Base-by-base conservation (phyloP, 139 green algal species). In the Astrephomene gubernaculifera region DNA sequence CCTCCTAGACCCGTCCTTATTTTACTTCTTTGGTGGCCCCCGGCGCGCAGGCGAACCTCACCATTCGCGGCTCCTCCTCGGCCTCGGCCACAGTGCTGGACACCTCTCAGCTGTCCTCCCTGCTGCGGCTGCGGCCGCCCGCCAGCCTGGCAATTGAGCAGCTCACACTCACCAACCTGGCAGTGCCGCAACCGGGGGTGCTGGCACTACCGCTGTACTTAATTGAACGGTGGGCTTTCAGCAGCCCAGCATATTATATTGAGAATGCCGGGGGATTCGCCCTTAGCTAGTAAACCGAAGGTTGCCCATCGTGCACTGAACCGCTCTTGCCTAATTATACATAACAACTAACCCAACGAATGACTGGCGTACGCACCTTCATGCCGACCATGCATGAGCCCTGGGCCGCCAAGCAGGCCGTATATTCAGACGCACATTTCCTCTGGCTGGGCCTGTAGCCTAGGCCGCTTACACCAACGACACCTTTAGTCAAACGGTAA, bases 191-290 rank as follows among this genome's bases (percentile, higher is more conserved):
- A 4, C n/a, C 60, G 29, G 76, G 76, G 3, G 76, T 73, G 33
- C 60, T 72, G 41, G 39, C 76, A n/a, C 25, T 71, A 25, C 57
- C 75, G 53, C 38, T 71, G 54, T 82, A 82, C 54, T 71, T 57
- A 1, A 39, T 22, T 3, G 39, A 29, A 54, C 61, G 60, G 60
- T n/a, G n/a, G n/a, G n/a, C n/a, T n/a, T n/a, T n/a, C n/a, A n/a
- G n/a, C n/a, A n/a, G n/a, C n/a, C n/a, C n/a, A n/a, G n/a, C n/a
- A n/a, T n/a, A n/a, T n/a, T n/a, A n/a, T n/a, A n/a, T n/a, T n/a
- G n/a, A n/a, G n/a, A n/a, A n/a, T n/a, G n/a, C n/a, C n/a, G n/a
- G n/a, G n/a, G n/a, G n/a, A n/a, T n/a, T n/a, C n/a, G n/a, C n/a
- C n/a, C n/a, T n/a, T n/a, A n/a, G n/a, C n/a, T n/a, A n/a, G n/a